Conservation (phyloP, 2,329 filamentous ascomycete genomes). For the Cordyceps fumosorosea region DNA sequence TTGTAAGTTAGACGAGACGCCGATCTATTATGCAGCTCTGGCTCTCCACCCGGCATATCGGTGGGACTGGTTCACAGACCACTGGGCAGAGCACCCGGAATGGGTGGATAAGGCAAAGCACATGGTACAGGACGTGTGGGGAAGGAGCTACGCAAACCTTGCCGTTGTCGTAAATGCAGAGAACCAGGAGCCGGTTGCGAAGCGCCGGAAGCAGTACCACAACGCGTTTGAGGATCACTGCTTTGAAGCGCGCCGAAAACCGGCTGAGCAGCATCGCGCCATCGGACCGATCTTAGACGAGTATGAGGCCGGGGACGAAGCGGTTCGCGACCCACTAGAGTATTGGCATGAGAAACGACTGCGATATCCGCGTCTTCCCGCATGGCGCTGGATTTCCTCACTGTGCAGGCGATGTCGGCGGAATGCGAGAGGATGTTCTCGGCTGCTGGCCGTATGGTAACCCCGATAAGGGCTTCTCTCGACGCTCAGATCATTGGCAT, state of each 20-base stretch:
- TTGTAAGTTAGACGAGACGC: neutral
- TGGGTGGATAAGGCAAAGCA: neutral
- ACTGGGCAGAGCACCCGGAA: neutral
- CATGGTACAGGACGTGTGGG: neutral
- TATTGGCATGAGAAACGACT: neutral
- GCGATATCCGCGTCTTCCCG: slow-evolving; percentile 7
- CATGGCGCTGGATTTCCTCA: slow-evolving; percentile 15
- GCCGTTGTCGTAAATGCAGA: no score
- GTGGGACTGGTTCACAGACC: neutral
- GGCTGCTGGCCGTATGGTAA: neutral
- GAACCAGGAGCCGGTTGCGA: no score
- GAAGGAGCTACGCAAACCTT: neutral
- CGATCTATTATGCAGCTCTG: neutral
- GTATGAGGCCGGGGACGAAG: neutral
- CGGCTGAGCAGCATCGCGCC: no score
- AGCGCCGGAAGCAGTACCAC: slow-evolving; percentile 8
- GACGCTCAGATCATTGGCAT: neutral
- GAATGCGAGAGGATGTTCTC: slow-evolving; percentile 16
- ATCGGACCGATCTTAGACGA: neutral
- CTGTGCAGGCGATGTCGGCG: slow-evolving; percentile 12
- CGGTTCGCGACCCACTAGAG: neutral
- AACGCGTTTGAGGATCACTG: slow-evolving; percentile 8
- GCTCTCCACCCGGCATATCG: neutral
- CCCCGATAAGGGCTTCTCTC: neutral
- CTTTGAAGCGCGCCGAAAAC: no score